Evolutionary conservation across 129 eudicot species (phyloP).

Genomic region (Flaveria bidentis): DNA sequence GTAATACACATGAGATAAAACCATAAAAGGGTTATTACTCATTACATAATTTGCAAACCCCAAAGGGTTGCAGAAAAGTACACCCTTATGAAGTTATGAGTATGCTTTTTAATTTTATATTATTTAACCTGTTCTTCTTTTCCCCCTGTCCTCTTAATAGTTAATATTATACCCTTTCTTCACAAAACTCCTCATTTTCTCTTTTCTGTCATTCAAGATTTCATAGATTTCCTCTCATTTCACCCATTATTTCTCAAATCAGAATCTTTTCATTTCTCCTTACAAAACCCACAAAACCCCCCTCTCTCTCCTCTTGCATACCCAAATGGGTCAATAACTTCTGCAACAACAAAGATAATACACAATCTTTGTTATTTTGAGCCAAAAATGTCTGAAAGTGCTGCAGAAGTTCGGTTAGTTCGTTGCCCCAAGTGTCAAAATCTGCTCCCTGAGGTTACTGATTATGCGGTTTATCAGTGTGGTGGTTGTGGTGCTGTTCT

Average conservation of each 20-base stretch:
- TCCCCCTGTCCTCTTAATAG: slow-evolving; percentile 33
- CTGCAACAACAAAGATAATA: background rate
- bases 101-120: slow-evolving; percentile 5
- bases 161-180: slow-evolving; percentile 17
- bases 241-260: slow-evolving; percentile 28
- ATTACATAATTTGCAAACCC: background rate
- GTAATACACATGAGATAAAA: background rate
- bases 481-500: slow-evolving; percentile 87
- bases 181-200: slow-evolving; percentile 30
- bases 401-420: slow-evolving; percentile 59
- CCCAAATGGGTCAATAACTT: background rate
- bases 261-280: slow-evolving; percentile 27
- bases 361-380: slow-evolving; percentile 24
- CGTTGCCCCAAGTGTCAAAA: slow-evolving; percentile 78
- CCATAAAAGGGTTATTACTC: slow-evolving; percentile 8
- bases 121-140: slow-evolving; percentile 30
- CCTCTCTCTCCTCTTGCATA: background rate
- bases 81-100: background rate
- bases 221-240: slow-evolving; percentile 35
- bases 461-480: slow-evolving; percentile 69
- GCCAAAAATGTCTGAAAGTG: slow-evolving; percentile 53
- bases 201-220: slow-evolving; percentile 15
- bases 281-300: slow-evolving; percentile 19
- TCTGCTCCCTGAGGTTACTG: slow-evolving; percentile 68
- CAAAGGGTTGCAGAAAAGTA: slow-evolving; percentile 28